These are phyloP conservation scores for Phialemonium atrogriseum DNA, from an alignment of 2,329 filamentous ascomycete genomes.

Conservation along the genomic window DNA sequence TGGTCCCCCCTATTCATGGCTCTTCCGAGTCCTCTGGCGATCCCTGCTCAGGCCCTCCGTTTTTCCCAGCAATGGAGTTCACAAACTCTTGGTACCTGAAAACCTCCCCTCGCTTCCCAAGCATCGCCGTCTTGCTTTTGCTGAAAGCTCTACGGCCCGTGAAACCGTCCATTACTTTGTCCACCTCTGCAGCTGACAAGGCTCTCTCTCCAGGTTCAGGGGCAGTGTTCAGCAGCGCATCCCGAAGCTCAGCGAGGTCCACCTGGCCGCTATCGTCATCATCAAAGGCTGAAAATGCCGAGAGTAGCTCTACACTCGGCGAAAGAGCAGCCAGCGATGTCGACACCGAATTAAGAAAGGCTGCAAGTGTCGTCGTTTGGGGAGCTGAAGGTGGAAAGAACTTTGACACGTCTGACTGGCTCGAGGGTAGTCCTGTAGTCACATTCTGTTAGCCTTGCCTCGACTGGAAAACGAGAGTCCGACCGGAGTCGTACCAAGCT, in stretches of 20 bases:
- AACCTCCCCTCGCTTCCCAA: conserved; percentile 70
- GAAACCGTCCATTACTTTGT: conserved; percentile 81
- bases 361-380: conserved; percentile 72
- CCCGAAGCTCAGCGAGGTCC: conserved; percentile 71
- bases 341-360: conserved; percentile 78
- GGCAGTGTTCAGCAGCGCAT: conserved; percentile 73
- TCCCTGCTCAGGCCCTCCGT: conserved; percentile 22
- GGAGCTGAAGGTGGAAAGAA: conserved; percentile 73
- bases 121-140: conserved; percentile 44
- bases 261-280: conserved; percentile 92
- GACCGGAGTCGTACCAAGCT: conserved; percentile 53
- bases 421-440: conserved; percentile 61
- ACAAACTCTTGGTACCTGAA: conserved; percentile 95
- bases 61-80: conserved; percentile 53
- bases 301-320: conserved; percentile 69
- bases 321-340: conserved; percentile 67
- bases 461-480: not conserved
- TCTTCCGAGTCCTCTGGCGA: conserved; percentile 17
- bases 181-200: conserved; percentile 67
- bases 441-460: conserved; percentile 7
- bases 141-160: conserved; percentile 76
- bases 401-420: conserved; percentile 58
- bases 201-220: conserved; percentile 62
- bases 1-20: conserved; percentile 6
- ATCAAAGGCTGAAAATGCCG: conserved; percentile 91